phyloP scores from a whole-genome alignment of 2,329 filamentous ascomycete species.

The Arthrobotrys megalospora region DNA sequence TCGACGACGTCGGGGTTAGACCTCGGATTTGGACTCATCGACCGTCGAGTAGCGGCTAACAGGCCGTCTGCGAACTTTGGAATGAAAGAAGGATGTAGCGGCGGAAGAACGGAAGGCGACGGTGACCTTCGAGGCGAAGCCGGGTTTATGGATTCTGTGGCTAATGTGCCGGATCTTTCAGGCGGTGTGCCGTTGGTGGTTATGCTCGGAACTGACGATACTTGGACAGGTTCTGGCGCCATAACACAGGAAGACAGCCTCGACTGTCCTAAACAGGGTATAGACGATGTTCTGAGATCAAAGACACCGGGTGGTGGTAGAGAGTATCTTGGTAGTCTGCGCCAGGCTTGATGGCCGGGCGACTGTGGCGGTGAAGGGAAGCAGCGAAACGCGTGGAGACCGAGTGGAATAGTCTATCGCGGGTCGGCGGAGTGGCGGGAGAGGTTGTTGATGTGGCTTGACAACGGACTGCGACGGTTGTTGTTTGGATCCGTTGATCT shows the following conservation, averaged over 20 bases:
- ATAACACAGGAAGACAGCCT: constrained; percentile 42
- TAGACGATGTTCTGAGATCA: not conserved
- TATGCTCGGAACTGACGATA: constrained; percentile 59
- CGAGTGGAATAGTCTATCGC: constrained; percentile 9
- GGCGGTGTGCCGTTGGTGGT: constrained; percentile 61
- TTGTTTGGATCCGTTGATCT: constrained; percentile 43
- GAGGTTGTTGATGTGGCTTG: constrained; percentile 40
- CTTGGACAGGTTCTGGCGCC: constrained; percentile 60
- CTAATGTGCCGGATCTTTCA: constrained; percentile 57
- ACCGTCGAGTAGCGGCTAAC: constrained; percentile 41
- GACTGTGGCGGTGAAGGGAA: constrained; percentile 30
- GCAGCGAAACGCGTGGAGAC: constrained; percentile 12
- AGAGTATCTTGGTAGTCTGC: constrained; percentile 4
- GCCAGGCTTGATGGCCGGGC: not conserved
- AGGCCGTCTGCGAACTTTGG: constrained; percentile 50
- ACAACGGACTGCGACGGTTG: constrained; percentile 34
- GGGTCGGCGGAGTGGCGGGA: constrained; percentile 21
- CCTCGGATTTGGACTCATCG: constrained; percentile 50
- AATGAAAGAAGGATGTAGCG: constrained; percentile 44
- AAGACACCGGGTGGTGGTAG: not conserved
- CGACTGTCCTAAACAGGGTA: constrained; percentile 15
- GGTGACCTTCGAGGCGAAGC: constrained; percentile 57
- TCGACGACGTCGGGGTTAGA: constrained; percentile 37
- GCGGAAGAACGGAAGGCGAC: constrained; percentile 54
- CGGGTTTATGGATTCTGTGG: constrained; percentile 54